Evolutionary conservation across 495 filamentous ascomycete species (phyloP).

Genomic region (Chlorociboria aeruginascens): DNA sequence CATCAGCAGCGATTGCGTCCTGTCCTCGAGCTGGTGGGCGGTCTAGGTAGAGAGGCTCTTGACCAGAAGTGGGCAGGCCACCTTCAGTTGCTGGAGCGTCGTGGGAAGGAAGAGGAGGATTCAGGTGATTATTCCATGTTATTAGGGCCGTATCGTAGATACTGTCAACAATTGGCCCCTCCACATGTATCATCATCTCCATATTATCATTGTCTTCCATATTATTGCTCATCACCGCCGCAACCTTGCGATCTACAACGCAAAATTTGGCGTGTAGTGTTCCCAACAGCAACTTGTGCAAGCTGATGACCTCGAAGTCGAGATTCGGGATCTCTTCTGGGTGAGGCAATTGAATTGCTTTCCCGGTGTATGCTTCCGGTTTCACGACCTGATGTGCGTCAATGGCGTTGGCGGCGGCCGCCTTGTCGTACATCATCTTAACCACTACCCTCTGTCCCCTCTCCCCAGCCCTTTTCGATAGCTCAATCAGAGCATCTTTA

Average conservation of each 20-base stretch:
- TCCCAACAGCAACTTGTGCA: conserved; percentile 57
- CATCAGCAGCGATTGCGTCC: neutral
- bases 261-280: conserved; percentile 73
- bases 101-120: conserved; percentile 48
- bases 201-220: conserved; percentile 69
- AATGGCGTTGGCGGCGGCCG: conserved; percentile 47
- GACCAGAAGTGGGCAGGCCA: conserved; percentile 1
- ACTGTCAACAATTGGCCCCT: conserved; percentile 65
- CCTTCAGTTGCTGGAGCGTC: conserved; percentile 34
- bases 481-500: conserved; percentile 54
- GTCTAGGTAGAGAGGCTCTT: neutral
- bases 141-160: conserved; percentile 62
- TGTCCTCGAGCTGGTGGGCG: neutral
- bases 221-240: conserved; percentile 62
- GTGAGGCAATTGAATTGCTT: conserved; percentile 45
- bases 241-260: conserved; percentile 59
- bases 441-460: conserved; percentile 47
- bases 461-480: conserved; percentile 50
- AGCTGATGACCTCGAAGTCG: conserved; percentile 64
- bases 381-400: conserved; percentile 50
- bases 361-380: conserved; percentile 42
- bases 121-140: conserved; percentile 53
- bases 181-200: conserved; percentile 70
- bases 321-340: conserved; percentile 55
- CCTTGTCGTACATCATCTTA: conserved; percentile 67